These are phyloP conservation scores for Hsuehochloa calcarea DNA, from an alignment of 176 grass and related monocot genomes.

Conservation along the genomic window DNA sequence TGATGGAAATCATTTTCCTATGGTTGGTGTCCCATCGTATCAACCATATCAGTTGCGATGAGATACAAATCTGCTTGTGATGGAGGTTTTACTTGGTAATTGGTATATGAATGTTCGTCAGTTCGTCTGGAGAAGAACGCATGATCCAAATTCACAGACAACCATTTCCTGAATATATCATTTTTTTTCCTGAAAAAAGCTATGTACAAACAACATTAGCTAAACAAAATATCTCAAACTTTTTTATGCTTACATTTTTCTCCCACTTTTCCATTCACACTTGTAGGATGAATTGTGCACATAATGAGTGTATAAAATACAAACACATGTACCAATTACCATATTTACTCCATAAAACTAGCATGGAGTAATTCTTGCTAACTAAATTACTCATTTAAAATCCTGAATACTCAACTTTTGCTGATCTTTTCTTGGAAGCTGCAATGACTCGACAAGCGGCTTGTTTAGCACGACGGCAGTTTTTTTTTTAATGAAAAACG, in stretches of 20 bases:
- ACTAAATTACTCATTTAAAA: too few species aligned
- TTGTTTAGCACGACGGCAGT: too few species aligned
- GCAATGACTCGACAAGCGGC: background rate
- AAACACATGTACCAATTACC: background rate
- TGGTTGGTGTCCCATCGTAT: background rate
- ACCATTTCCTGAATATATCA: too few species aligned
- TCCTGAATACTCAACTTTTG: background rate
- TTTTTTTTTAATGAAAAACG: too few species aligned
- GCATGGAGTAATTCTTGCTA: too few species aligned
- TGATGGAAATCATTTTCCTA: slow-evolving; percentile 23
- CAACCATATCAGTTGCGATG: background rate
- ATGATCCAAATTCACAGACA: too few species aligned
- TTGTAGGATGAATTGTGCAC: background rate
- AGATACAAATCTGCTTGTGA: background rate
- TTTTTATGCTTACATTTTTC: background rate
- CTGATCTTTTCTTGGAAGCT: background rate
- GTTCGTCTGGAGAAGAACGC: too few species aligned
- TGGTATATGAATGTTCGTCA: too few species aligned
- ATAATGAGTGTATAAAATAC: background rate
- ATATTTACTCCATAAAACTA: too few species aligned
- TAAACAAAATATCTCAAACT: background rate
- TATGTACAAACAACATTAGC: too few species aligned
- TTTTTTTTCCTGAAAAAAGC: too few species aligned
- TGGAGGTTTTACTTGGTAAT: background rate
- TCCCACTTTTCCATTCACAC: background rate